Percentiles rank a stretch among this genome's conserved stretches.
phyloP scores from a whole-genome alignment of 106 monocot species.

The Chionographis japonica region DNA sequence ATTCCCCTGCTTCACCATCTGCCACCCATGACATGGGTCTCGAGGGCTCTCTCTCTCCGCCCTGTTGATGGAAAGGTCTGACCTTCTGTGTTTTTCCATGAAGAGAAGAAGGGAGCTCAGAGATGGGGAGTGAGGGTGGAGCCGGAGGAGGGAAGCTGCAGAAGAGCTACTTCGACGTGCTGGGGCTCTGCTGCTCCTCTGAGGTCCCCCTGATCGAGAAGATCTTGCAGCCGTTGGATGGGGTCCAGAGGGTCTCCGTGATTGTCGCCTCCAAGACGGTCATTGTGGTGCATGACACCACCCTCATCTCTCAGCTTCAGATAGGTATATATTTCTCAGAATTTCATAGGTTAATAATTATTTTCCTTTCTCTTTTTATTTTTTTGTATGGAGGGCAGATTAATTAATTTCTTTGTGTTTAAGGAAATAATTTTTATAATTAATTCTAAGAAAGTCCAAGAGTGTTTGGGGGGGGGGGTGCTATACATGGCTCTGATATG shows the following conservation, averaged over 20 bases:
- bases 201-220: slow-evolving; percentile 78
- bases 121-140: neutral
- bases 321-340: slow-evolving; percentile 41
- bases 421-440: too few relatives aligned
- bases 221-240: slow-evolving; percentile 52
- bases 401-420: too few relatives aligned
- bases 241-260: slow-evolving; percentile 57
- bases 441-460: too few relatives aligned
- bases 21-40: too few relatives aligned
- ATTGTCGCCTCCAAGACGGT: slow-evolving; percentile 81
- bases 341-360: too few relatives aligned
- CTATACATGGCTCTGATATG: too few relatives aligned
- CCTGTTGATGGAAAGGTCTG: too few relatives aligned
- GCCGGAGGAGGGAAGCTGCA: slow-evolving; percentile 14
- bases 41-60: too few relatives aligned
- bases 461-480: too few relatives aligned
- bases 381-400: neutral
- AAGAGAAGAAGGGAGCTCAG: neutral
- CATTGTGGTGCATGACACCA: slow-evolving; percentile 67
- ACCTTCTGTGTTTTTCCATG: neutral
- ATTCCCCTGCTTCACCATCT: too few relatives aligned
- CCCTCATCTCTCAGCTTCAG: slow-evolving; percentile 51
- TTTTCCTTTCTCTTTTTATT: too few relatives aligned
- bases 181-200: slow-evolving; percentile 86
- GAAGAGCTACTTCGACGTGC: slow-evolving; percentile 91